Conservation (phyloP, 2,329 filamentous ascomycete genomes). For the Alternaria sp. region DNA sequence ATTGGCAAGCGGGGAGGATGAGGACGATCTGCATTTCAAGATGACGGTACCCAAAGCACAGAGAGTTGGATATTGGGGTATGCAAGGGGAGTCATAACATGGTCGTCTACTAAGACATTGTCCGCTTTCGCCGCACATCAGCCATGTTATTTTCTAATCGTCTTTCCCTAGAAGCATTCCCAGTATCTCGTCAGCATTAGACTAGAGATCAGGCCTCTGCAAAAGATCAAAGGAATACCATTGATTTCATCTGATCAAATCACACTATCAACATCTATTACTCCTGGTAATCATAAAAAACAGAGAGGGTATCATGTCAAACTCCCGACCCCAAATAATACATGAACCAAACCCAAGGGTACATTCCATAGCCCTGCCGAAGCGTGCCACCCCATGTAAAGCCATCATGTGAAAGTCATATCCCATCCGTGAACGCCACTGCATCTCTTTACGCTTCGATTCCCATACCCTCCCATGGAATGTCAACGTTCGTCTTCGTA, state of each 20-base stretch:
- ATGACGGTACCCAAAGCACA: conserved; percentile 35
- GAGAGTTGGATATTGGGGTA: conserved; percentile 35
- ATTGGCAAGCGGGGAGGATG: conserved; percentile 34
- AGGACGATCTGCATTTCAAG: conserved; percentile 37
- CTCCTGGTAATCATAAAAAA: not conserved
- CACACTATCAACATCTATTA: not conserved
- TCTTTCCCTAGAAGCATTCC: not conserved
- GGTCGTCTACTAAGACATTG: not conserved
- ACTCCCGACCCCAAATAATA: not conserved
- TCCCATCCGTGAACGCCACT: not conserved
- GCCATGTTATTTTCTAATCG: not conserved
- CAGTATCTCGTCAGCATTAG: not conserved
- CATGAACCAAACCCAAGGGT: not conserved
- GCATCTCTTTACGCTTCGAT: not conserved
- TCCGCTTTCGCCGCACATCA: not conserved
- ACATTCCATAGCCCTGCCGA: not conserved
- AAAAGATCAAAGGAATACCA: not conserved
- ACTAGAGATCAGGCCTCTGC: not conserved
- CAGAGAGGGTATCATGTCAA: conserved; percentile 2
- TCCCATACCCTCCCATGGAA: not conserved
- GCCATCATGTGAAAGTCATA: not conserved
- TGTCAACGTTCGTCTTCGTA: not conserved
- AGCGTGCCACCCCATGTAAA: not conserved
- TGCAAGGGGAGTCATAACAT: conserved; percentile 16
- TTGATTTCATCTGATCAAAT: not conserved